Evolutionary conservation across 169 alveolate genomes (phyloP).

Genomic region (Eimeria maxima): DNA sequence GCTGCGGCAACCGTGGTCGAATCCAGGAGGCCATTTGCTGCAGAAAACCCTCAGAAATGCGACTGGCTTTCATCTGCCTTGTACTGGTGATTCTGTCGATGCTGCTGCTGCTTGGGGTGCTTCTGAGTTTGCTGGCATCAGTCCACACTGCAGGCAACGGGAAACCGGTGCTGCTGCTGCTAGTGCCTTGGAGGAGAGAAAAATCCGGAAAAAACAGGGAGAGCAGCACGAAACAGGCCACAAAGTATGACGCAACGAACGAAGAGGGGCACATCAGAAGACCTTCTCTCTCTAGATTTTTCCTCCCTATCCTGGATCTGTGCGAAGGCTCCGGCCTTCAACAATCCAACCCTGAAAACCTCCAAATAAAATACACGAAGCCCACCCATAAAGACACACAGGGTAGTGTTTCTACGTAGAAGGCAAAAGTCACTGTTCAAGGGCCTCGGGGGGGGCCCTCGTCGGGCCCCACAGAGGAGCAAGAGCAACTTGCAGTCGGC

Average conservation of each 20-base stretch:
- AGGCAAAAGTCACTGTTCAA: neutral
- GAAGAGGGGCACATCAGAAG: slow-evolving; percentile 6
- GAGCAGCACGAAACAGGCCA: neutral
- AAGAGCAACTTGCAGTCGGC: neutral
- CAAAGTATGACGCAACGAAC: neutral
- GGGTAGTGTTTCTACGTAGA: neutral
- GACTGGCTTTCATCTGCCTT: neutral
- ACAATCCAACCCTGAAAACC: neutral
- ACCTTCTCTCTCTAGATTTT: neutral
- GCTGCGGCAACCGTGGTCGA: slow-evolving; percentile 13
- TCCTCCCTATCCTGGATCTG: neutral
- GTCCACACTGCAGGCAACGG: neutral
- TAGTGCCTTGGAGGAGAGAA: neutral
- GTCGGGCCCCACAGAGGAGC: slow-evolving; percentile 6
- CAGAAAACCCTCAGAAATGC: slow-evolving; percentile 8
- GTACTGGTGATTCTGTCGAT: neutral
- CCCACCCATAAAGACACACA: neutral
- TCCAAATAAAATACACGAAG: neutral
- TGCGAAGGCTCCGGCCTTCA: neutral
- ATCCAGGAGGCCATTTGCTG: neutral
- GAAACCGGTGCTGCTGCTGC: slow-evolving; percentile 13
- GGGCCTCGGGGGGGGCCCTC: slow-evolving; percentile 49
- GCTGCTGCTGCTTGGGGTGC: slow-evolving; percentile 7
- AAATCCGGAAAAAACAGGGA: neutral
- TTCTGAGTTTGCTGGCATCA: neutral